These are phyloP conservation scores for Epichloe baconii DNA, from an alignment of 2,329 filamentous ascomycete species.

Conservation along the genomic window DNA sequence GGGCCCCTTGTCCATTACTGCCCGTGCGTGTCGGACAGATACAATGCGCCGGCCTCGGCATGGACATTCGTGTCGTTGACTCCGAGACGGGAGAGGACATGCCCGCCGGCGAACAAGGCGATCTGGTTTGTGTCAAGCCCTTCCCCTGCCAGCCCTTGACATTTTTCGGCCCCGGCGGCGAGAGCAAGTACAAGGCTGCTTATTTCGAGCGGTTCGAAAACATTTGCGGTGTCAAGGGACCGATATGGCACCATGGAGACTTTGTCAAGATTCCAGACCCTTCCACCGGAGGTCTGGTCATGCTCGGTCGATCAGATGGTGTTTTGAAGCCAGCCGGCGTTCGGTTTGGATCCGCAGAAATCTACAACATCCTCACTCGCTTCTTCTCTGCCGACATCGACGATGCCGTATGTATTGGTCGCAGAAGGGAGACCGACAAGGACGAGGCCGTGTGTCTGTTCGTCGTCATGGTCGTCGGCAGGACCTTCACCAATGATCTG, in stretches of 20 bases:
- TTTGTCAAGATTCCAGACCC: conserved; percentile 60
- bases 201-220: conserved; percentile 77
- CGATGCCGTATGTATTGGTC: conserved; percentile 79
- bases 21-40: conserved; percentile 64
- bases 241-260: conserved; percentile 88
- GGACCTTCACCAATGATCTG: conserved; percentile 45
- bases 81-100: conserved; percentile 41
- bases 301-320: conserved; percentile 87
- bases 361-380: conserved; percentile 84
- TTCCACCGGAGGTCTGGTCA: conserved; percentile 63
- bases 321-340: conserved; percentile 88
- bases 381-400: conserved; percentile 69
- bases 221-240: conserved; percentile 22
- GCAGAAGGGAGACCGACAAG: conserved; percentile 53
- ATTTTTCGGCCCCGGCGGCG: conserved; percentile 59
- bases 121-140: conserved; percentile 73
- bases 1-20: conserved; percentile 64
- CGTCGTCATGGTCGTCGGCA: conserved; percentile 56
- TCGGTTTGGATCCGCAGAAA: conserved; percentile 85
- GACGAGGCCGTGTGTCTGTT: conserved; percentile 88
- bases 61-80: conserved; percentile 56
- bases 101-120: conserved; percentile 57
- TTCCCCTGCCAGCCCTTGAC: conserved; percentile 87
- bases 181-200: conserved; percentile 63
- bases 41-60: conserved; percentile 64